Conservation (phyloP, 2,329 filamentous ascomycete genomes). For the Gaeumannomyces sp. region DNA sequence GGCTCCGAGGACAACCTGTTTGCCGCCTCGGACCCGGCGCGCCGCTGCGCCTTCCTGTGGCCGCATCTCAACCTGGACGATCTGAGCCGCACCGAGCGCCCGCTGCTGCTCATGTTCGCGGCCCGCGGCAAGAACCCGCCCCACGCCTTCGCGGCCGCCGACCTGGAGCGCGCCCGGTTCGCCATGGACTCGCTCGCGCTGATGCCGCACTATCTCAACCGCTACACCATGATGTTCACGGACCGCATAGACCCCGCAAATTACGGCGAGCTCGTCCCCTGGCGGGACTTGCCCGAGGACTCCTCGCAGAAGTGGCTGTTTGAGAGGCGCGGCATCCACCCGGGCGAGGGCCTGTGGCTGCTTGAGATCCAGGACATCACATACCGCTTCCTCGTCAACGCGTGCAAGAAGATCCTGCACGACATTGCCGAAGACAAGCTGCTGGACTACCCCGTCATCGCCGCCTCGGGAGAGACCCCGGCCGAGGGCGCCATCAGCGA, state of each 20-base stretch:
- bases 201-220: conserved; percentile 21
- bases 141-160: conserved; percentile 12
- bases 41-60: conserved; percentile 15
- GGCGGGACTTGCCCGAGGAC: conserved; percentile 11
- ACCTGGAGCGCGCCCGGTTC: conserved; percentile 13
- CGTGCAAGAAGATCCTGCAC: conserved; percentile 8
- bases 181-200: conserved; percentile 15
- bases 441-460: background rate
- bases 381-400: conserved; percentile 12
- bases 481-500: background rate
- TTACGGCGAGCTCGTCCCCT: conserved; percentile 27
- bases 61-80: conserved; percentile 15
- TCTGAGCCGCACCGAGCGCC: conserved; percentile 9
- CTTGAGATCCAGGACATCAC: conserved; percentile 14
- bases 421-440: conserved; percentile 7
- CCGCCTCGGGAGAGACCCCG: background rate
- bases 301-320: conserved; percentile 11
- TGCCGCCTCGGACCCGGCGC: conserved; percentile 11
- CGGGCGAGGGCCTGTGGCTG: conserved; percentile 16
- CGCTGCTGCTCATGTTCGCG: conserved; percentile 11
- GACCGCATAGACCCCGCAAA: conserved; percentile 20
- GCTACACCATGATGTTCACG: conserved; percentile 29
- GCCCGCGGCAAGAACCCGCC: conserved; percentile 10
- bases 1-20: conserved; percentile 10
- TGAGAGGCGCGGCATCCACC: conserved; percentile 15